Percentiles rank a stretch among this genome's conserved stretches.
Conservation (phyloP, 2,329 filamentous ascomycete species). For the Graphiopsis chlorocephala region DNA sequence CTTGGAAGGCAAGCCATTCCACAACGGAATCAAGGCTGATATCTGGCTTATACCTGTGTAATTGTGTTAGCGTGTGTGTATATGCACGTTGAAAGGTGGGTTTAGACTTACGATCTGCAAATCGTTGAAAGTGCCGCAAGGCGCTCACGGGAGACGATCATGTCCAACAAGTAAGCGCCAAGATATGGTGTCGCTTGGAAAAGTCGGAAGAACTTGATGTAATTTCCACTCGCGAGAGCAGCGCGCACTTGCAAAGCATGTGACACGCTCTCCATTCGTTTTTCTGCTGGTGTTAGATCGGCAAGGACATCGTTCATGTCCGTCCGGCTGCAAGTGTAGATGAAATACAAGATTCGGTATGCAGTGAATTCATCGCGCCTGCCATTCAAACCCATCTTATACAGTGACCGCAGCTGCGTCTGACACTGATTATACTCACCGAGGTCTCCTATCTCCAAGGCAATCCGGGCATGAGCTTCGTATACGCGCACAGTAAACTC, state of each 20-base stretch:
- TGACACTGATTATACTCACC: conserved; percentile 99
- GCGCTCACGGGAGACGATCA: conserved; percentile 94
- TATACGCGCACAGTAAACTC: conserved; percentile 96
- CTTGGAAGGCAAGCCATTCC: conserved; percentile 93
- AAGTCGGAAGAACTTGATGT: conserved; percentile 95
- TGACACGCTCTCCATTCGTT: conserved; percentile 77
- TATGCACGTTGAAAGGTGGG: not conserved
- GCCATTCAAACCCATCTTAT: conserved; percentile 81
- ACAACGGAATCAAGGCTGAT: conserved; percentile 88
- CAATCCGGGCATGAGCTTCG: conserved; percentile 95
- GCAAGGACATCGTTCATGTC: conserved; percentile 97
- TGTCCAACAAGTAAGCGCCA: conserved; percentile 98
- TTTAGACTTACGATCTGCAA: conserved; percentile 81
- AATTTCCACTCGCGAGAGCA: conserved; percentile 88
- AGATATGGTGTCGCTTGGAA: conserved; percentile 82
- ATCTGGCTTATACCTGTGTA: conserved; percentile 80
- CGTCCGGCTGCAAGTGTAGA: conserved; percentile 96
- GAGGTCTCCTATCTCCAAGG: conserved; percentile 95
- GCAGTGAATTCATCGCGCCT: conserved; percentile 95
- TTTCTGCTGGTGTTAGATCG: conserved; percentile 98
- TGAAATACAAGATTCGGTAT: conserved; percentile 99
- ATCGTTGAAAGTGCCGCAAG: conserved; percentile 87
- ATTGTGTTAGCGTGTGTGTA: conserved; percentile 44
- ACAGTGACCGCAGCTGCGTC: conserved; percentile 91
- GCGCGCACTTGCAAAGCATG: conserved; percentile 91